Evolutionary conservation across 1,139 yeast genomes (phyloP).

Genomic region (Blastobotrys aristatus): DNA sequence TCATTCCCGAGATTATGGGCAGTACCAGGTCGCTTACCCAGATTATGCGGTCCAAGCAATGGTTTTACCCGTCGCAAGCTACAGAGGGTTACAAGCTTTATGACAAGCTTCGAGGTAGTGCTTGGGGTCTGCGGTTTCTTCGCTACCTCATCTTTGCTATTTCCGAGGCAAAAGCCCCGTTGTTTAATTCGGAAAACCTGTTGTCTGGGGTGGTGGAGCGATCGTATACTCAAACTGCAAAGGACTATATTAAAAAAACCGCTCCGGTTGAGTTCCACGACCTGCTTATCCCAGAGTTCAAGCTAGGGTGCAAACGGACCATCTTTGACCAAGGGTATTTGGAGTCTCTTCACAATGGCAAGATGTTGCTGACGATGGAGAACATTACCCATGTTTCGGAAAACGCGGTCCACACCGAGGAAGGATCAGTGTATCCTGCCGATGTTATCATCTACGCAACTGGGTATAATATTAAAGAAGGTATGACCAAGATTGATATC

Average conservation of each 20-base stretch:
- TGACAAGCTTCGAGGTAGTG: neutral
- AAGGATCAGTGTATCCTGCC: conserved; percentile 24
- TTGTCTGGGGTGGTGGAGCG: conserved; percentile 6
- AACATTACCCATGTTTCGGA: conserved; percentile 25
- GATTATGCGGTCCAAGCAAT: conserved; percentile 23
- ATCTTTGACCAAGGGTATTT: conserved; percentile 27
- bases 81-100: neutral
- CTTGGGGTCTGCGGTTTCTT: conserved; percentile 8
- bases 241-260: conserved; percentile 19
- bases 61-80: conserved; percentile 9
- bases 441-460: conserved; percentile 32
- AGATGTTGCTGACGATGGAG: conserved; percentile 22
- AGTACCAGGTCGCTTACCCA: conserved; percentile 19
- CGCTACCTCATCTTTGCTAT: conserved; percentile 7
- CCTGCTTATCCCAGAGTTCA: conserved; percentile 26
- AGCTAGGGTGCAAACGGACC: conserved; percentile 30
- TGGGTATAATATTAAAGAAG: conserved; percentile 19
- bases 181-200: conserved; percentile 12
- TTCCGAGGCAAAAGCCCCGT: conserved; percentile 13
- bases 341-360: conserved; percentile 25
- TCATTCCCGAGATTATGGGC: conserved; percentile 28
- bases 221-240: conserved; percentile 6
- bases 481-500: conserved; percentile 12
- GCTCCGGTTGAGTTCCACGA: conserved; percentile 22
- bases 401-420: conserved; percentile 21